Evolutionary conservation across 139 green algal genomes (phyloP).

Genomic region (Volvox reticuliferus): DNA sequence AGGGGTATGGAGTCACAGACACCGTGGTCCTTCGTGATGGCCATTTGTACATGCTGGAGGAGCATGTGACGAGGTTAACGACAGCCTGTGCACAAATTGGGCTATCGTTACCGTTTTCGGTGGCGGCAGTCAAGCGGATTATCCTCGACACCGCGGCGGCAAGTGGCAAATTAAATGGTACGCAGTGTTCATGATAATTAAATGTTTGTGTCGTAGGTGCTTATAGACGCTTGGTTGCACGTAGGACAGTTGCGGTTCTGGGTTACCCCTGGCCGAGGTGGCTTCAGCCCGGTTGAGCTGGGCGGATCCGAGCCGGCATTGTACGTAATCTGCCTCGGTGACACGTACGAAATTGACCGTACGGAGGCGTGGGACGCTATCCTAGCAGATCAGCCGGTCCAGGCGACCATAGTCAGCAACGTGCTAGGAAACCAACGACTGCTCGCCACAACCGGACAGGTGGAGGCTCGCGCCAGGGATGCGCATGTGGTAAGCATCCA

Average conservation of each 20-base stretch:
- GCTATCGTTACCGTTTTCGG: slow-evolving; percentile 63
- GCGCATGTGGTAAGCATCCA: slow-evolving; percentile 61
- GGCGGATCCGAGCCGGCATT: slow-evolving; percentile 61
- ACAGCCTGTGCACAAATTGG: slow-evolving; percentile 66
- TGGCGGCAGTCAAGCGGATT: slow-evolving; percentile 69
- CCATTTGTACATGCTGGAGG: slow-evolving; percentile 84
- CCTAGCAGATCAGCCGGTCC: slow-evolving; percentile 46
- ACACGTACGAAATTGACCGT: slow-evolving; percentile 50
- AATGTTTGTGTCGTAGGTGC: background rate
- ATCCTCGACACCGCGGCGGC: slow-evolving; percentile 88
- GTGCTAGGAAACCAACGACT: slow-evolving; percentile 83
- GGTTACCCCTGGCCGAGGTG: slow-evolving; percentile 76
- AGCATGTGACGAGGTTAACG: slow-evolving; percentile 77
- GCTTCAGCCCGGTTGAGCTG: slow-evolving; percentile 67
- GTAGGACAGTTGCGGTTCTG: slow-evolving; percentile 76
- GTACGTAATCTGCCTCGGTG: slow-evolving; percentile 71
- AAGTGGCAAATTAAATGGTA: slow-evolving; percentile 76
- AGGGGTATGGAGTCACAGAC: slow-evolving; percentile 90
- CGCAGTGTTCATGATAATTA: background rate
- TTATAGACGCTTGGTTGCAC: background rate
- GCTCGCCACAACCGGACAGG: slow-evolving; percentile 57
- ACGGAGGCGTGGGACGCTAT: slow-evolving; percentile 69
- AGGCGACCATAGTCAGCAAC: slow-evolving; percentile 56
- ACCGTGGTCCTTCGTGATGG: slow-evolving; percentile 75
- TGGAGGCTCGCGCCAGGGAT: slow-evolving; percentile 67